Base-by-base conservation (phyloP, 768 basidiomycete genomes). In the Collybia mongolica region DNA sequence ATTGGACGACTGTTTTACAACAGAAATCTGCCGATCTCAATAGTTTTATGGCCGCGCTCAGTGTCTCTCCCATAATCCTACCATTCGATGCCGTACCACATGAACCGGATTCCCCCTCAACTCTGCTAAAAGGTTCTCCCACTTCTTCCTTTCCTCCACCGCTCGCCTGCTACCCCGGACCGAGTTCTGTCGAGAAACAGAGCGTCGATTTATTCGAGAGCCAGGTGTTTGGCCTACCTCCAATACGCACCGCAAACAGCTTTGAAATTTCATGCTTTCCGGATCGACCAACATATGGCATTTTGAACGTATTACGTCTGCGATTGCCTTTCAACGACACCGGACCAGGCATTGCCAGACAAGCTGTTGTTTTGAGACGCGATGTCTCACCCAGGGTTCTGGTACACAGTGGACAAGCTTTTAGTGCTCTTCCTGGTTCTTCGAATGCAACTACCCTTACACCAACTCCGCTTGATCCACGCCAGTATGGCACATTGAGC, bases 211-310 rank as follows among this genome's bases (percentile, higher is more conserved):
- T 65, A 14, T 60, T 87, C 29, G 85, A 87, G 60, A 68, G 67
- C 15, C 57, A 55, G 9, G 75, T 79, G 11, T 87, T 84, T 59
- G 76, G 74, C 18, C 65, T 87, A 19, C 56, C 73, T n/a, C 14
- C 62, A 0, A 42, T 60, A 19, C 41, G 63, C 23, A 44, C 66
- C 20, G 55, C 73, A 3, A 58, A 68, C 11, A 54, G 61, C 38
- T 83, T 84, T 56, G 64, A 81, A 54, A 37, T 72, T 6, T 61
- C 68, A 3, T 88, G 86, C 61, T 86, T 74, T 62, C 66, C 75
- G 7, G 71, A 73, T 55, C 75, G 80, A 23, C 85, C 83, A 2
- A 65, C 83, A n/a, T 87, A 88, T 56, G 84, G 84, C 15, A 68
- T 82, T 20, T 66, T 88, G 45, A 74, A 86, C 54, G 59, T 84